Base-by-base conservation (phyloP, 768 basidiomycete genomes). In the Tulasnella sp. region DNA sequence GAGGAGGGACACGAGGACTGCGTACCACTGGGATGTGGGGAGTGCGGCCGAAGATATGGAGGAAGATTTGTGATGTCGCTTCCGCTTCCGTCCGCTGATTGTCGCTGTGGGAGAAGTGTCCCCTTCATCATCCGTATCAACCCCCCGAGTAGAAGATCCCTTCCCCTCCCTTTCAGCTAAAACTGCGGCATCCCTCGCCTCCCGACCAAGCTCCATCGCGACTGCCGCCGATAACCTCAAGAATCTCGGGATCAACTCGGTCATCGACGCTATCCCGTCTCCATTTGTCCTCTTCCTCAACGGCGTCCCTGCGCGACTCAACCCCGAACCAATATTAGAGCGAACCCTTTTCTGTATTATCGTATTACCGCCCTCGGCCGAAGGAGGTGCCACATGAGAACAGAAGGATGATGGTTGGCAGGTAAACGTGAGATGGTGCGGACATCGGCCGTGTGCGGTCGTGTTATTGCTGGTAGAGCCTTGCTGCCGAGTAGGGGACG, bases 11-110 rank as follows among this genome's bases (percentile, higher is more conserved):
- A 80, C 80, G 15, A 91, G 75, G 11, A 94, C 76, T 71, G 85
- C 76, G 70, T 90, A 93, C 90, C 90, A 93, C 64, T 83, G 81
- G 24, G 79, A 73, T 26, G 87, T 84, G 0, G 89, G 89, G 1
- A 58, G 56, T 8, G 66, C 66, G 19, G 61, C 48, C 15, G 34
- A 23, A 27, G 29, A 5, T 4, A 21, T 21, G 13, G 4, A 4
- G 38, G 51, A n/a, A 5, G 51, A 38, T 27, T 38, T 38, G 34
- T 15, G 34, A 38, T 5, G 5, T 19, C 42, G 27, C 23, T 44
- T 43, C 24, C 2, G 13, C 30, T 24, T 44, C 11, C 21, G 34
- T 29, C 21, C 19, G 24, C 17, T 42, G 2, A 5, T 53, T n/a
- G 8, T 9, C 15, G 44, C 60, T 34, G 49, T 27, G 3, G 62